Base-by-base conservation (phyloP, 495 filamentous ascomycete genomes). In the Daldinia bambusicola region DNA sequence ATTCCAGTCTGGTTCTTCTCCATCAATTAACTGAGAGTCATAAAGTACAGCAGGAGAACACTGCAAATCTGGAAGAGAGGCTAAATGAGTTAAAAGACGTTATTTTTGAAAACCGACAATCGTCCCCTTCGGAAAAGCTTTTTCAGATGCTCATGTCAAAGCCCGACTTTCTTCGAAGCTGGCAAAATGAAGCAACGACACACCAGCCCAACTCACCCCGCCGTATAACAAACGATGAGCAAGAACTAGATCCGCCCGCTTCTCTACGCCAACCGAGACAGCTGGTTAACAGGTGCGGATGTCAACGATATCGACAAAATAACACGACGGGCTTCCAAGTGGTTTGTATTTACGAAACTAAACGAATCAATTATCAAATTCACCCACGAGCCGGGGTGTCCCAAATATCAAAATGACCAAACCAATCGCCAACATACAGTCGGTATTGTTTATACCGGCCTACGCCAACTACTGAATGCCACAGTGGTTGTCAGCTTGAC, bases 131-230 rank as follows among this genome's bases (percentile, higher is more conserved):
- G 4, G 31, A 52, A 53, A 62, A 4, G 10, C 26, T 62, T 4
- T n/a, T 51, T 30, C 41, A 53, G 6, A 62, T 36, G 59, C 16
- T 62, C 6, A 53, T 52, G 32, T 62, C 59, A 40, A 62, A 40
- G 31, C 59, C 59, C 4, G 45, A 40, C n/a, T 13, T 38, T 16
- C 59, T 62, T n/a, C 51, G 18, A 26, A 26, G 32, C 2, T 53
- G n/a, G 4, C 59, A 61, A 61, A 40, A 61, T 34, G 31, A 62
- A 1, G 4, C 37, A 6, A 18, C 43, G n/a, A 40, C 48, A 6
- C 13, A 20, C n/a, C 18, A 14, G 13, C 22, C 56, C 10, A 18
- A 45, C 4, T 8, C 22, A 30, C 1, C 38, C 10, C 12, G 2
- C 13, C 41, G 12, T 12, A 4, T 18, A 12, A 45, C 12, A 2